These are phyloP conservation scores for Hemileia vastatrix DNA, from an alignment of 1,284 basidiomycete species.

Conservation along the genomic window DNA sequence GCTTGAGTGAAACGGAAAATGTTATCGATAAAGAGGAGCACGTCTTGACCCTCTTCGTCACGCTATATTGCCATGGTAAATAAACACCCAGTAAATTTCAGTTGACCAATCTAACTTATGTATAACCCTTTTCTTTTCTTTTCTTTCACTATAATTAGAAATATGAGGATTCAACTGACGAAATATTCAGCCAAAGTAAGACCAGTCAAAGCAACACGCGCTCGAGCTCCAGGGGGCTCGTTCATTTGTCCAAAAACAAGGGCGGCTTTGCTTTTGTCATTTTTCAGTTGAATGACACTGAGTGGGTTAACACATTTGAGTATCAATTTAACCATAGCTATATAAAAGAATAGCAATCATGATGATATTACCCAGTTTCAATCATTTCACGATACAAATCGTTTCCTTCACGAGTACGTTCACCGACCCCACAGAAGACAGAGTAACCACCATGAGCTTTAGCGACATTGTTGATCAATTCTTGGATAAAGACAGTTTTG, in stretches of 20 bases:
- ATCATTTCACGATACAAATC: constrained; percentile 42
- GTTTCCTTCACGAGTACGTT: constrained; percentile 99
- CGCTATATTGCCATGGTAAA: too few species aligned
- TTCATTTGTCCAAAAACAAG: constrained; percentile 99
- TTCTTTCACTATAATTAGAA: too few species aligned
- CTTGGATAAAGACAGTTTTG: constrained; percentile 97
- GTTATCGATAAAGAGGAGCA: constrained; percentile 99
- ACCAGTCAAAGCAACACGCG: constrained; percentile 97
- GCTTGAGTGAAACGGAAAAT: constrained; percentile 99
- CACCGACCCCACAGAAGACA: constrained; percentile 98
- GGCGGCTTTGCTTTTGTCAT: constrained; percentile 77
- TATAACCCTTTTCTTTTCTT: too few species aligned
- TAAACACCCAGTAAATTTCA: too few species aligned
- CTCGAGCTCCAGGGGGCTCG: constrained; percentile 99
- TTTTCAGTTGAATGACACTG: constrained; percentile 81
- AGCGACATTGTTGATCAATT: constrained; percentile 99
- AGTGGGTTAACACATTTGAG: constrained; percentile 58
- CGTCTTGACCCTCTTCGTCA: constrained; percentile 99
- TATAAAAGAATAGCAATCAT: not conserved
- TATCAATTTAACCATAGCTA: not conserved
- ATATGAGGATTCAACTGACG: too few species aligned
- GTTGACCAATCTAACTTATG: too few species aligned
- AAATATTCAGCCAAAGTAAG: constrained; percentile 99
- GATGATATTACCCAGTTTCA: constrained; percentile 4
- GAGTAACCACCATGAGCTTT: constrained; percentile 99